Base-by-base conservation (phyloP, 768 basidiomycete species). In the Kwoniella mangroviensis region DNA sequence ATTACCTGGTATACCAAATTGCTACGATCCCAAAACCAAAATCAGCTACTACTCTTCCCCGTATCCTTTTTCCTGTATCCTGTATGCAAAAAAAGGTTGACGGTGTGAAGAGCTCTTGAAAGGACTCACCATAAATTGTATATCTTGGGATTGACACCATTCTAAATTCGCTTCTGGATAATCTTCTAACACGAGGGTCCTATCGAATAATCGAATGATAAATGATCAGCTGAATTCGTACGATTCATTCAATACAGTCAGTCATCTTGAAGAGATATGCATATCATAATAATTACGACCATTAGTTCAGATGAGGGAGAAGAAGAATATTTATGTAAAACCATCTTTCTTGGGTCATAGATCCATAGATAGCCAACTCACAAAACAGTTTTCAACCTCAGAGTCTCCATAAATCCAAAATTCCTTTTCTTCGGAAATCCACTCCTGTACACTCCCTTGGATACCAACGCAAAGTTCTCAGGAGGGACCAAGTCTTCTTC, bases 1-100 rank as follows among this genome's bases (percentile, higher is more conserved):
- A 71, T 84, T 84, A 1, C 82, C 84, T 3, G 84, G 84, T 12
- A 85, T 84, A 45, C 82, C 81, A 65, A 84, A 84, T 76, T 84
- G 83, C 78, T 81, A 65, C 28, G 4, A 63, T 59, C 63, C 42
- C 57, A 57, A 17, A 34, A 7, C 9, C 34, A 34, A 4, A 34
- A 34, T 34, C 34, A 34, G 34, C 34, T 34, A 34, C 34, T 34
- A 7, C 34, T 34, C 34, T 7, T 34, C 34, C 34, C 34, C 34
- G 9, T 34, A 6, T 5, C 34, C 9, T 5, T 7, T 6, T 34
- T 34, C 34, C 34, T 34, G 34, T 7, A 34, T 34, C 9, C 6
- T n/a, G n/a, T n/a, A n/a, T n/a, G n/a, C n/a, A n/a, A 11, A 63
- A 53, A 22, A 21, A 51, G 15, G 4, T n/a, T 45, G 42, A 43